phyloP scores from a whole-genome alignment of 1,139 yeast genomes.

The Trichomonascaceae sp. region DNA sequence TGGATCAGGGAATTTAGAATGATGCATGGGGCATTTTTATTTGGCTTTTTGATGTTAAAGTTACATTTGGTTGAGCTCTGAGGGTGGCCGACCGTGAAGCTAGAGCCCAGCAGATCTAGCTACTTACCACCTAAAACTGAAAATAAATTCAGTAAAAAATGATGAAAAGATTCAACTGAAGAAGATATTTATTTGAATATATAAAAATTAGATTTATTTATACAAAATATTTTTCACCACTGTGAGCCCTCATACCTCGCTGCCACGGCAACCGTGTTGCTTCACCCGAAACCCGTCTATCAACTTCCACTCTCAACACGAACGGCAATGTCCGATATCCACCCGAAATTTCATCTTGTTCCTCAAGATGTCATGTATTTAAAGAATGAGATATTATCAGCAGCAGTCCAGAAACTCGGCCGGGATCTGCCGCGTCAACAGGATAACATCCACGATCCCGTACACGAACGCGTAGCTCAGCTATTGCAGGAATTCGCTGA shows the following conservation, averaged over 20 bases:
- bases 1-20: not conserved
- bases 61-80: too few species aligned
- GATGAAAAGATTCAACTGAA: too few species aligned
- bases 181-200: too few species aligned
- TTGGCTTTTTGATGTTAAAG: too few species aligned
- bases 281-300: not conserved
- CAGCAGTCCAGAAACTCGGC: constrained; percentile 41
- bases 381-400: constrained; percentile 39
- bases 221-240: not conserved
- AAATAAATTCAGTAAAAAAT: not conserved
- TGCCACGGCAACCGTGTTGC: not conserved
- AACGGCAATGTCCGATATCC: constrained; percentile 1
- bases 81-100: too few species aligned
- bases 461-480: constrained; percentile 41
- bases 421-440: constrained; percentile 42
- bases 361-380: constrained; percentile 47
- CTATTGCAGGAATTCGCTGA: constrained; percentile 40
- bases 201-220: too few species aligned
- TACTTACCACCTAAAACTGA: too few species aligned
- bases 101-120: too few species aligned
- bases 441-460: constrained; percentile 37
- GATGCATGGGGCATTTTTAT: not conserved
- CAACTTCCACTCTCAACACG: not conserved
- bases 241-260: not conserved
- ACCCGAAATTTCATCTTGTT: constrained; percentile 40